Evolutionary conservation across 2,329 filamentous ascomycete genomes (phyloP).

Genomic region (Xylariaceae sp.): DNA sequence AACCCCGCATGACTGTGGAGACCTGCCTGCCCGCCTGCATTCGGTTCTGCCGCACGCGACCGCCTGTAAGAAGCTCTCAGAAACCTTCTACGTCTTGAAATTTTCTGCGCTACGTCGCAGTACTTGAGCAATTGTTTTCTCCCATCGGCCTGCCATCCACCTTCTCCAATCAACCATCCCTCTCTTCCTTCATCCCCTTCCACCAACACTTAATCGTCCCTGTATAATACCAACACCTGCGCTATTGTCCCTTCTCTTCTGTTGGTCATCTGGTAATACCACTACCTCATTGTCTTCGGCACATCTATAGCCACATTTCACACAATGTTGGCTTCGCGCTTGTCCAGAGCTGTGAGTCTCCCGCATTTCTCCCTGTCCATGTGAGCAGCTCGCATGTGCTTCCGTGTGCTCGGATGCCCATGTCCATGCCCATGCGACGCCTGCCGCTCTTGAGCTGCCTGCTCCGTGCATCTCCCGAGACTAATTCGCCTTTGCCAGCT

Average conservation of each 20-base stretch:
- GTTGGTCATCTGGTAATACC: slow-evolving; percentile 31
- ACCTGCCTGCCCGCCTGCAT: slow-evolving; percentile 14
- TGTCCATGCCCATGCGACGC: not conserved
- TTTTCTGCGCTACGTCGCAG: slow-evolving; percentile 27
- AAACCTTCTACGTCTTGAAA: slow-evolving; percentile 27
- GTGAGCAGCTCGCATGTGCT: not conserved
- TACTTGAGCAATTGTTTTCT: slow-evolving; percentile 19
- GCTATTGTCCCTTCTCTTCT: slow-evolving; percentile 32
- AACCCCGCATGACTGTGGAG: not conserved
- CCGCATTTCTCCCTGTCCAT: not conserved
- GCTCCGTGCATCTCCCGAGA: not conserved
- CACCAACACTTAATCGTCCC: slow-evolving; percentile 14
- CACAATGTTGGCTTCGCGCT: slow-evolving; percentile 67
- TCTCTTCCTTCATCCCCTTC: slow-evolving; percentile 12
- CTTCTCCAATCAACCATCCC: slow-evolving; percentile 29
- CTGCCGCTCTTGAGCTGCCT: not conserved
- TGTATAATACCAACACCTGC: slow-evolving; percentile 27
- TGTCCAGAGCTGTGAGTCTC: slow-evolving; percentile 67
- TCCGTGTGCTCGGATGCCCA: not conserved
- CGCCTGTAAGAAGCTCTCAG: slow-evolving; percentile 30
- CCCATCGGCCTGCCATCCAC: slow-evolving; percentile 21
- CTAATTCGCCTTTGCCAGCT: slow-evolving; percentile 47
- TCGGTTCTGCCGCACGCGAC: slow-evolving; percentile 25
- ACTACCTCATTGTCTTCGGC: slow-evolving; percentile 29
- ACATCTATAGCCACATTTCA: slow-evolving; percentile 20